Conservation (phyloP, 345 rosid species). For the Populus tremula region DNA sequence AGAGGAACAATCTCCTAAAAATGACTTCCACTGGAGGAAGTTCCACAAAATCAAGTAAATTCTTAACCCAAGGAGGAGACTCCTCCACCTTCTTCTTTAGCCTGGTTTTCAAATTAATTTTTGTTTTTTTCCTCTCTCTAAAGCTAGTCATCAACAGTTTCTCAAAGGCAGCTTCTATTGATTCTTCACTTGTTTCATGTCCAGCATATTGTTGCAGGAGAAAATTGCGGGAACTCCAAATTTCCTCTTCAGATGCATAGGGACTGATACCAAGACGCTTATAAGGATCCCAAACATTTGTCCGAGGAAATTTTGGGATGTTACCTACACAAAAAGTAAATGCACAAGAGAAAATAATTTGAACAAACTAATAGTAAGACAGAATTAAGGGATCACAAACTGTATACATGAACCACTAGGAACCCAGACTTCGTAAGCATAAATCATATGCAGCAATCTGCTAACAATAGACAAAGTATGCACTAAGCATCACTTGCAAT, state of each 20-base stretch:
- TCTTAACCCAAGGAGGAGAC: constrained; percentile 87
- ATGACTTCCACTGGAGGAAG: constrained; percentile 78
- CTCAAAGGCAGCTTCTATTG: constrained; percentile 96
- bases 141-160: constrained; percentile 83
- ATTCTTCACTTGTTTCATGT: constrained; percentile 88
- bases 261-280: constrained; percentile 74
- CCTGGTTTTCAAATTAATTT: constrained; percentile 76
- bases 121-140: constrained; percentile 67
- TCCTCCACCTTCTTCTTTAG: constrained; percentile 93
- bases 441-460: too few species aligned
- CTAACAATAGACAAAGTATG: too few species aligned
- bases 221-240: constrained; percentile 96
- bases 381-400: neutral
- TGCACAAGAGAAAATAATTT: neutral
- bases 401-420: too few species aligned
- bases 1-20: constrained; percentile 86
- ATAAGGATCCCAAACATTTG: constrained; percentile 85
- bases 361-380: neutral
- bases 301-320: constrained; percentile 60
- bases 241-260: constrained; percentile 89
- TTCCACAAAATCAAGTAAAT: constrained; percentile 72
- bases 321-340: constrained; percentile 45
- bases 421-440: too few species aligned
- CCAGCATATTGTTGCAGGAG: constrained; percentile 83
- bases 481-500: too few species aligned